phyloP scores from a whole-genome alignment of 768 basidiomycete genomes.

The Tricholoma bakamatsutake region DNA sequence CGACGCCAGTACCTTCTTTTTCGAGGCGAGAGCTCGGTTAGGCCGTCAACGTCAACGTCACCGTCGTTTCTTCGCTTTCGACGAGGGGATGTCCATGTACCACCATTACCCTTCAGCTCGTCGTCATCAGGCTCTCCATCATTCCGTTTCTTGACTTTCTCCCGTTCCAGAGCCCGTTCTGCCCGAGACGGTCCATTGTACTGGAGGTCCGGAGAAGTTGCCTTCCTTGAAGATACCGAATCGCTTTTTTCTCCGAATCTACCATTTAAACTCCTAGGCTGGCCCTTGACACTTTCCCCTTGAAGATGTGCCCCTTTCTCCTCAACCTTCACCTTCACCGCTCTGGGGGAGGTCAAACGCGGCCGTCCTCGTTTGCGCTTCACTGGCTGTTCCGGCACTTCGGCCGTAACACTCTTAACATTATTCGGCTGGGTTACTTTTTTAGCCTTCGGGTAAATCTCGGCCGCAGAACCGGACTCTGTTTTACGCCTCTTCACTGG shows the following conservation, averaged over 20 bases:
- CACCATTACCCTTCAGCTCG: slow-evolving; percentile 2
- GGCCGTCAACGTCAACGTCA: slow-evolving; percentile 27
- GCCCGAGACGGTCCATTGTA: slow-evolving; percentile 26
- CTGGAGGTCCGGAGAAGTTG: not conserved
- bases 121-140: slow-evolving; percentile 16
- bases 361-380: slow-evolving; percentile 41
- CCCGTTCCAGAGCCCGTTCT: slow-evolving; percentile 35
- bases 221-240: slow-evolving; percentile 29
- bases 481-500: slow-evolving; percentile 46
- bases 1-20: slow-evolving; percentile 23
- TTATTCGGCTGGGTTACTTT: slow-evolving; percentile 8
- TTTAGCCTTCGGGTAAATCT: slow-evolving; percentile 19
- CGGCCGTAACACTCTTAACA: slow-evolving; percentile 6
- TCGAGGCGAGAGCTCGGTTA: slow-evolving; percentile 15
- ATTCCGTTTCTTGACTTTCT: slow-evolving; percentile 25
- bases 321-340: slow-evolving; percentile 9
- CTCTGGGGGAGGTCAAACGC: slow-evolving; percentile 27
- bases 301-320: slow-evolving; percentile 13
- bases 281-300: slow-evolving; percentile 29
- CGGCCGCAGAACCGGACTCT: slow-evolving; percentile 25
- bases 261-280: slow-evolving; percentile 61
- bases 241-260: slow-evolving; percentile 60
- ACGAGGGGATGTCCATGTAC: slow-evolving; percentile 11
- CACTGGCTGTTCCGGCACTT: slow-evolving; percentile 3
- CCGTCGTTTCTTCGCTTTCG: slow-evolving; percentile 29